These are phyloP conservation scores for Chernovozyma sophiae-reginae DNA, from an alignment of 1,139 yeast genomes.

Conservation along the genomic window DNA sequence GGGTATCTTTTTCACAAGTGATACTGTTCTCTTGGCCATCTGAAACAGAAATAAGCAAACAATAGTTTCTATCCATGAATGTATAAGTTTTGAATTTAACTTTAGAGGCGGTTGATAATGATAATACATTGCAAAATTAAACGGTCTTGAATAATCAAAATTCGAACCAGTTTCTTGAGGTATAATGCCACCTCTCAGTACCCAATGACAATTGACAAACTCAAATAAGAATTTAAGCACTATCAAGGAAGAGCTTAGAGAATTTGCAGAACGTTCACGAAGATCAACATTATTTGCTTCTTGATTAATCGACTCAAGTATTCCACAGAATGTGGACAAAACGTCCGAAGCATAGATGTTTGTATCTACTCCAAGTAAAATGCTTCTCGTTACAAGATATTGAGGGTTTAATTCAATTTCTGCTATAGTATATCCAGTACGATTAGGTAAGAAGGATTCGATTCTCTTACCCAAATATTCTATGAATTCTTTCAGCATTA, in stretches of 20 bases:
- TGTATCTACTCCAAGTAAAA: constrained; percentile 22
- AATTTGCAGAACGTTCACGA: constrained; percentile 30
- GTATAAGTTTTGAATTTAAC: constrained; percentile 1
- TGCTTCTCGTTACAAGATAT: constrained; percentile 27
- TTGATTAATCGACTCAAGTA: constrained; percentile 25
- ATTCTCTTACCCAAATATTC: constrained; percentile 24
- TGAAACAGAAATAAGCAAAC: constrained; percentile 5
- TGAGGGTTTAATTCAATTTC: constrained; percentile 45
- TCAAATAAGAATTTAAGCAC: constrained; percentile 30
- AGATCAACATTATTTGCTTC: constrained; percentile 25
- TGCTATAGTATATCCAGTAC: constrained; percentile 38
- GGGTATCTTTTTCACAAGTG: constrained; percentile 1
- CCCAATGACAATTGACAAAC: constrained; percentile 29
- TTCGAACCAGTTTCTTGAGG: neutral
- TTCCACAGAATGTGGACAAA: constrained; percentile 19
- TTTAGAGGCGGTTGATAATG: constrained; percentile 6
- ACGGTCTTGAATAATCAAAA: constrained; percentile 6
- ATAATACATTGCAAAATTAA: constrained; percentile 6
- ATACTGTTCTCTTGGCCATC: constrained; percentile 5
- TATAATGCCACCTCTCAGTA: constrained; percentile 9
- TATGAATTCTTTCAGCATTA: constrained; percentile 15
- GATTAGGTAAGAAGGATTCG: constrained; percentile 33
- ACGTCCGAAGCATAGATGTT: constrained; percentile 18
- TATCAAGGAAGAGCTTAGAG: constrained; percentile 30
- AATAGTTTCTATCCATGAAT: constrained; percentile 4